Conservation (phyloP, 257 asterid species). For the Linaria vulgaris region DNA sequence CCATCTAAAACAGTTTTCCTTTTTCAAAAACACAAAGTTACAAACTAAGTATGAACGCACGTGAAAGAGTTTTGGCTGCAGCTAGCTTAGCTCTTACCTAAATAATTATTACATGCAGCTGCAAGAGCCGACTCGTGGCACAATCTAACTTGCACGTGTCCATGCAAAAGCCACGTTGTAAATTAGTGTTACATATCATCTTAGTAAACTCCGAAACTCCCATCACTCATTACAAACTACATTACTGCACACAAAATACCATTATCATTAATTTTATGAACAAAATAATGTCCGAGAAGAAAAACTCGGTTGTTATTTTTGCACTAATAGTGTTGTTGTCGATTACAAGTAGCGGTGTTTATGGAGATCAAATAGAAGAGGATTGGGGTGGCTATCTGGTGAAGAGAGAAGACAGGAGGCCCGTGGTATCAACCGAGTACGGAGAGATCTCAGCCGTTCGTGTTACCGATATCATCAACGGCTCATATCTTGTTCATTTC, state of each 20-base stretch:
- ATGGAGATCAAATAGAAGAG: conserved; percentile 15
- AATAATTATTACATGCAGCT: conserved; percentile 2
- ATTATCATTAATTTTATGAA: background rate
- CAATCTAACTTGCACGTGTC: conserved; percentile 25
- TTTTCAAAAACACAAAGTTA: background rate
- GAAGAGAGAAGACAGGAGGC: conserved; percentile 39
- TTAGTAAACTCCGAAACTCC: too few relatives aligned
- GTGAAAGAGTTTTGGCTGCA: background rate
- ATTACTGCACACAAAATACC: background rate
- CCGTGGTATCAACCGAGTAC: conserved; percentile 46
- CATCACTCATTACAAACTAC: background rate
- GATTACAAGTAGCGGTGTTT: conserved; percentile 1
- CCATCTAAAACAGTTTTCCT: too few relatives aligned
- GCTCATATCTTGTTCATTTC: conserved; percentile 63
- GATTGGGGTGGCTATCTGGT: conserved; percentile 37
- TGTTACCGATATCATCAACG: conserved; percentile 33
- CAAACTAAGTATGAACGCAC: too few relatives aligned
- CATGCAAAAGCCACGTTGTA: conserved; percentile 90
- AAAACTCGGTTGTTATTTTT: background rate
- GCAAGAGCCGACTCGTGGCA: conserved; percentile 39
- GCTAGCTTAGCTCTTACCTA: too few relatives aligned
- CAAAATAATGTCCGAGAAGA: background rate
- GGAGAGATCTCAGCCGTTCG: conserved; percentile 64
- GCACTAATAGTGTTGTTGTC: background rate
- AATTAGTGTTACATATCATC: too few relatives aligned